phyloP scores from a whole-genome alignment of 257 asterid genomes.

The Catharanthus roseus region DNA sequence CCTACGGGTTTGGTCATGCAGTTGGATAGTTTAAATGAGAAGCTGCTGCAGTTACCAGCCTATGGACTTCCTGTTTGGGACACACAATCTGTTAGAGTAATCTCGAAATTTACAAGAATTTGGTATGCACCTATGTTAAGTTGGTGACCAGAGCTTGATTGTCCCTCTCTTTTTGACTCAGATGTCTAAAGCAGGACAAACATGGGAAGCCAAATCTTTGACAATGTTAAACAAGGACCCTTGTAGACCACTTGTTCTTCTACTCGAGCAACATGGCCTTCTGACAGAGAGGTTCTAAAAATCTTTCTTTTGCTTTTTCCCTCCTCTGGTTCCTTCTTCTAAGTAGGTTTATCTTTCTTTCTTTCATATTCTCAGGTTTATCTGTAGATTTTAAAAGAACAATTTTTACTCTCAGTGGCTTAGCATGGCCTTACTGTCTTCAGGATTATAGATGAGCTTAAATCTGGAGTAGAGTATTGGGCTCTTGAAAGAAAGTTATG shows the following conservation, averaged over 20 bases:
- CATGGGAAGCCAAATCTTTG: slow-evolving; percentile 22
- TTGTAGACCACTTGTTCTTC: slow-evolving; percentile 55
- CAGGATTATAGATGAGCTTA: slow-evolving; percentile 76
- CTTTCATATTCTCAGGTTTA: neutral
- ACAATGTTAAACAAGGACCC: slow-evolving; percentile 45
- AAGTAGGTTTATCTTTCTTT: neutral
- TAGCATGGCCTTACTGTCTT: slow-evolving; percentile 3
- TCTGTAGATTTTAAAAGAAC: neutral
- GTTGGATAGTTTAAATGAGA: slow-evolving; percentile 87
- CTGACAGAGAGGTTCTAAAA: slow-evolving; percentile 56
- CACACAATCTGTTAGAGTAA: slow-evolving; percentile 34
- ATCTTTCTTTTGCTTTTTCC: neutral
- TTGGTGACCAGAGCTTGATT: slow-evolving; percentile 11
- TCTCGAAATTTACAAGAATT: slow-evolving; percentile 8
- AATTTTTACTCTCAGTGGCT: neutral
- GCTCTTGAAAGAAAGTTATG: slow-evolving; percentile 86
- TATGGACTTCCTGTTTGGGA: slow-evolving; percentile 22
- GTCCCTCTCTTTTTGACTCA: slow-evolving; percentile 20
- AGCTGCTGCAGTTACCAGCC: slow-evolving; percentile 39
- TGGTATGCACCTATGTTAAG: neutral
- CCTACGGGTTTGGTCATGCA: slow-evolving; percentile 31
- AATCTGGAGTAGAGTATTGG: slow-evolving; percentile 80
- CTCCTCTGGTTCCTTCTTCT: neutral
- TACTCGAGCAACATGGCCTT: slow-evolving; percentile 56
- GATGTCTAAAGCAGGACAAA: slow-evolving; percentile 34